Evolutionary conservation across 2,329 filamentous ascomycete species (phyloP), one percentile per base, ranked within the genome.

Genomic region (Piedraia hortae): DNA sequence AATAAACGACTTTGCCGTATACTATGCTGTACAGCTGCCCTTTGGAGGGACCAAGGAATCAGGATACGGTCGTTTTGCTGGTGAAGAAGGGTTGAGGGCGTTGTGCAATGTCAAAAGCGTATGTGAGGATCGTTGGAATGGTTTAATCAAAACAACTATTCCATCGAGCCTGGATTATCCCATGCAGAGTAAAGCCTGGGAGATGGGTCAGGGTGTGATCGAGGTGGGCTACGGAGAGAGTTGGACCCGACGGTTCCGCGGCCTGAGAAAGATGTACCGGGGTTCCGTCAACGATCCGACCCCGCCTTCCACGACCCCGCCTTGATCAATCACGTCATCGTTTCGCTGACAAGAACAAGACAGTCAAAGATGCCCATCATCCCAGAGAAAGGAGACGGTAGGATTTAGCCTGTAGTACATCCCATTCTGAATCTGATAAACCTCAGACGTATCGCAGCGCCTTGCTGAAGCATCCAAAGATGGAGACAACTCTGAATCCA

Each of bases 1-100:
- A 12, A 62, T 97, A 34, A 97, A 97, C 43, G 85, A 97, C 49
- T 97, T 97, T 39, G 85, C 69, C 10, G 70, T 66, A 13, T 91
- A 67, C 45, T 97, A 97, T 41, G 77, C 82, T 23, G 80, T 89
- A 5, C 78, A 90, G 46, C 50, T 97, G 17, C 85, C 85, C 0
- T 97, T 97, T 45, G 85, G 85, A 16, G 85, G 80, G 24, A 65
- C 74, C n/a, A 65, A 62, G 26, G 82, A 78, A 1, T 88, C 73
- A 12, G 85, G 53, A 0, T 93, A 93, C 43, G 85, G 85, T 2
- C 59, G 82, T 3, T 97, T 97, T 46, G 82, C 77, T 0, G 85
- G 78, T 12, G 67, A 73, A 32, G 85, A 97, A 43, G 85, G 85
- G 0, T 48, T 97, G 11, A 57, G 75, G 16, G 68, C 67, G 3